Percentiles rank a stretch among this genome's conserved stretches.
These are phyloP conservation scores for Rhododendron griersonianum DNA, from an alignment of 148 eudicot species.

Conservation along the genomic window DNA sequence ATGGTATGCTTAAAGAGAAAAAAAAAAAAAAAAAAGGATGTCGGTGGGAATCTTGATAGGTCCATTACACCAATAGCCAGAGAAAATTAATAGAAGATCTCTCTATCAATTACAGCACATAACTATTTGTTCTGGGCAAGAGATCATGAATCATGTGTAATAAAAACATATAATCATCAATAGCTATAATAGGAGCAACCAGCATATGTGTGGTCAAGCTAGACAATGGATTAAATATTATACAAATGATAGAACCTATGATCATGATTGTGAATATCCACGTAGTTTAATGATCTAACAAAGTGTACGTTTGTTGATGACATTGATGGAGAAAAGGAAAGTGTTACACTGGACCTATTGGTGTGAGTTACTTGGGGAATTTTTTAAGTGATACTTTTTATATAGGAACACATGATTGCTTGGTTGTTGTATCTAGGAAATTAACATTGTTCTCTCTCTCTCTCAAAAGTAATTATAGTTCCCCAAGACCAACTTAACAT, in stretches of 20 bases:
- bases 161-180: not conserved
- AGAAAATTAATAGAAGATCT: not conserved
- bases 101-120: not conserved
- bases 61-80: not conserved
- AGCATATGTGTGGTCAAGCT: not conserved
- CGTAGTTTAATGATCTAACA: not conserved
- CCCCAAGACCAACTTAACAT: too few species aligned
- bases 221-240: not conserved
- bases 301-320: not conserved
- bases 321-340: not conserved
- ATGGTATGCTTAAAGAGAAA: not conserved
- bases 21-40: not conserved
- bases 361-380: not conserved
- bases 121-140: not conserved
- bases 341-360: not conserved
- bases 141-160: not conserved
- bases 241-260: not conserved
- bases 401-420: not conserved
- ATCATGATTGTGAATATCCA: not conserved
- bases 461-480: too few species aligned
- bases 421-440: not conserved
- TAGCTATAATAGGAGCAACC: not conserved
- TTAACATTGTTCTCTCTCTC: too few species aligned
- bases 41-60: not conserved
- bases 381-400: not conserved